Evolutionary conservation across 176 grass and related monocot genomes (phyloP), one percentile per base, ranked within the genome.

Genomic region (Phragmites australis): DNA sequence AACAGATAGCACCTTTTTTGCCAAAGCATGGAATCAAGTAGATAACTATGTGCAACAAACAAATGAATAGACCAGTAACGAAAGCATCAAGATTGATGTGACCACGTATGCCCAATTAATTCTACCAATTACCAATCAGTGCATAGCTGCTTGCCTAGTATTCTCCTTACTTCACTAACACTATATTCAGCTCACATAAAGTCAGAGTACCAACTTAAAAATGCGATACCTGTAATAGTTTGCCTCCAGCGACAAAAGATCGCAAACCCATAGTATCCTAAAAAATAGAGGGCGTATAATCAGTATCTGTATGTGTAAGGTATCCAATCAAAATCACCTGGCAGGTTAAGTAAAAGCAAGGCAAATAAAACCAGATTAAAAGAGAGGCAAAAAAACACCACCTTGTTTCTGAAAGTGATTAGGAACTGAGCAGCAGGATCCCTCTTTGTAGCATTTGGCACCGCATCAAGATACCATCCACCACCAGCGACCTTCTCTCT

Each of bases 391-490:
- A 17, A 59, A 26, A 48, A 70, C 29, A 30, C 8, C 58, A 88
- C 95, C 92, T 98, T 98, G 79, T 83, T 94, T 75, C 57, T 88
- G 50, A 88, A 94, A 66, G 83, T 89, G 84, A 94, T 61, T 26
- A 98, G 81, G 79, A 98, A 98, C 81, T 98, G 92, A 69, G 92
- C 83, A 74, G 92, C 92, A 80, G 92, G 95, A 74, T 98, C 95
- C 54, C 95, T 84, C 81, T 90, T 98, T 82, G 90, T 91, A 84
- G 93, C 74, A 64, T 94, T 98, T 52, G 85, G 90, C 42, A 94
- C 67, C 83, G 82, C 54, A 88, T 98, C 92, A 85, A 98, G 92
- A 78, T 91, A 91, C 90, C 88, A 98, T 30, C 86, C 92, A 69
- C 84, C 88, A 68, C 86, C 86, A 70, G 88, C 10, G 44, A 81